phyloP scores from a whole-genome alignment of 108 stramenopile species.

The Schizochytrium sp. region DNA sequence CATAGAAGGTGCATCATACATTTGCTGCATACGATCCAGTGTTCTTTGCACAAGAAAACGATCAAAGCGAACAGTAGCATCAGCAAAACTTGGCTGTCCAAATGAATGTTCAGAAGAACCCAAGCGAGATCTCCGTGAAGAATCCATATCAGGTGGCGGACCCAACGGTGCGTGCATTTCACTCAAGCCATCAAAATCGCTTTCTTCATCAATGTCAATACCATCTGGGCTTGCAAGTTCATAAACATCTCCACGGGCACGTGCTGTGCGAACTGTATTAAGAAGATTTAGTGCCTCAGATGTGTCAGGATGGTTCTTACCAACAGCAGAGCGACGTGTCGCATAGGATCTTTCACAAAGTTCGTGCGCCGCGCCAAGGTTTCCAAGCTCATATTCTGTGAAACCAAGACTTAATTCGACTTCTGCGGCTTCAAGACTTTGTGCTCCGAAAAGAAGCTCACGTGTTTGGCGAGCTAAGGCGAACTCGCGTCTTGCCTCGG shows the following conservation, averaged over 20 bases:
- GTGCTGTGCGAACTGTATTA: constrained; percentile 45
- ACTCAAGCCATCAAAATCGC: no score
- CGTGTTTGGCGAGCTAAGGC: constrained; percentile 9
- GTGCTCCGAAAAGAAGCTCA: constrained; percentile 14
- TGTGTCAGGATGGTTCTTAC: constrained; percentile 38
- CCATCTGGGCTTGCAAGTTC: no score
- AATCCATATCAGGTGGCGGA: no score
- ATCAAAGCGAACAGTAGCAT: neutral
- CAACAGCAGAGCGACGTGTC: constrained; percentile 1
- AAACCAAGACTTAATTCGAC: constrained; percentile 55
- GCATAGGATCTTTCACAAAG: constrained; percentile 27
- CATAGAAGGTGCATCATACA: constrained; percentile 19
- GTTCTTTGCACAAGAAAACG: constrained; percentile 26
- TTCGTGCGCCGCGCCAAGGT: constrained; percentile 31
- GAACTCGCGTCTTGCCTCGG: constrained; percentile 47
- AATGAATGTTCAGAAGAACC: neutral
- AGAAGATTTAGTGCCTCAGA: constrained; percentile 38
- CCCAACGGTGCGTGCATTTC: no score
- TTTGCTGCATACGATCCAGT: constrained; percentile 26
- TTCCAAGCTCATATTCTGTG: constrained; percentile 41
- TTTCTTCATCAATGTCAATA: no score
- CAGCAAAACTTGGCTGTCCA: neutral
- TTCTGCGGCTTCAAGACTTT: constrained; percentile 35
- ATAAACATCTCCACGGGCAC: neutral
- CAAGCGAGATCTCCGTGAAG: no score